Conservation (phyloP, 1,139 yeast species). For the Geotrichum candidum region DNA sequence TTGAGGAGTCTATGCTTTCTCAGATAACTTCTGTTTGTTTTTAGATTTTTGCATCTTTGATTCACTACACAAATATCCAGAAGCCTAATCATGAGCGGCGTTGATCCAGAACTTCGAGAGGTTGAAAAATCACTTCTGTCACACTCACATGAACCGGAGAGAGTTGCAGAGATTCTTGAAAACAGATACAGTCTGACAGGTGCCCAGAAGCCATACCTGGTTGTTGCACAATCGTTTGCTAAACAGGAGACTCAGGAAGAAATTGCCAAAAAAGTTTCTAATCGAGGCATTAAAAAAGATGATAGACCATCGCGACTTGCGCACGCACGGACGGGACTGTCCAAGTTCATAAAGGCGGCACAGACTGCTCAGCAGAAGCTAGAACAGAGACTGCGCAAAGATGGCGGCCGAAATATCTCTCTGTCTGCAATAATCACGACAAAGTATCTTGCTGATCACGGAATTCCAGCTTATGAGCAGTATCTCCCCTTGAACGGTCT, state of each 20-base stretch:
- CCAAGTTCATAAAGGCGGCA: slow-evolving; percentile 15
- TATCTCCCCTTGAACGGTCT: slow-evolving; percentile 48
- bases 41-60: not conserved
- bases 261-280: not conserved
- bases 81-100: not conserved
- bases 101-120: slow-evolving; percentile 1
- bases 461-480: slow-evolving; percentile 49
- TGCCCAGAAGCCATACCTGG: slow-evolving; percentile 53
- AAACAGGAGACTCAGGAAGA: slow-evolving; percentile 16
- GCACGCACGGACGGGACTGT: slow-evolving; percentile 16
- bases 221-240: slow-evolving; percentile 44
- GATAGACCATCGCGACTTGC: slow-evolving; percentile 1
- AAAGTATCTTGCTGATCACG: slow-evolving; percentile 20
- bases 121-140: slow-evolving; percentile 52
- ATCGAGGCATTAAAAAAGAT: not conserved
- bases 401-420: not conserved
- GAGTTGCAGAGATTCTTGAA: slow-evolving; percentile 46
- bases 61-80: not conserved
- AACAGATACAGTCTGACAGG: slow-evolving; percentile 54
- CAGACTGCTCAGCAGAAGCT: slow-evolving; percentile 11
- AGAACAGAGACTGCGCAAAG: not conserved
- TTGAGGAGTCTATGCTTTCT: no score
- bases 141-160: slow-evolving; percentile 41
- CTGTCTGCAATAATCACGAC: slow-evolving; percentile 2
- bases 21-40: no score